phyloP scores from a whole-genome alignment of 768 basidiomycete genomes.

The Suillus ampliporus region DNA sequence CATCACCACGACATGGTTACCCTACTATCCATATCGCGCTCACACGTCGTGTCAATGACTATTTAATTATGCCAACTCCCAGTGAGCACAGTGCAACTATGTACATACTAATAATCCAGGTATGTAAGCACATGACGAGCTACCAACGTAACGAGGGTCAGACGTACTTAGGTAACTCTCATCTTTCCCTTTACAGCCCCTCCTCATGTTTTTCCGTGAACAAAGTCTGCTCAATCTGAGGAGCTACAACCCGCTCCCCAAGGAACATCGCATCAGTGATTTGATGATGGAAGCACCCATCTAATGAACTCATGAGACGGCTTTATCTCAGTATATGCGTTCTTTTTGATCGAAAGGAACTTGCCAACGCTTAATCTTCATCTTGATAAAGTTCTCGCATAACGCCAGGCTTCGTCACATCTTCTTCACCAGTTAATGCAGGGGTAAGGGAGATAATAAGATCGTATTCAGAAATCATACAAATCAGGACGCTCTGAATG shows the following conservation, averaged over 20 bases:
- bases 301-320: background rate
- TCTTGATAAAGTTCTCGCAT: background rate
- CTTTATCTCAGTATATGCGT: background rate
- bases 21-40: background rate
- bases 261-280: too few relatives aligned
- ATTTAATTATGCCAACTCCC: constrained; percentile 6
- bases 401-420: too few relatives aligned
- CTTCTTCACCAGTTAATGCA: background rate
- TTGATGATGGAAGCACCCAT: background rate
- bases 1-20: constrained; percentile 14
- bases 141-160: background rate
- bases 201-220: too few relatives aligned
- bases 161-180: too few relatives aligned
- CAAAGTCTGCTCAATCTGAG: background rate
- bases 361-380: background rate
- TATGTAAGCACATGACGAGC: too few relatives aligned
- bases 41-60: background rate
- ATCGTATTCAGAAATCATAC: constrained; percentile 66
- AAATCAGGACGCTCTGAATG: constrained; percentile 68
- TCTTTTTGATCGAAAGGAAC: background rate
- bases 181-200: too few relatives aligned
- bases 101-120: too few relatives aligned
- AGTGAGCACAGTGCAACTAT: too few relatives aligned
- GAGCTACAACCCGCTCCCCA: background rate
- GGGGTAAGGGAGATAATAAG: background rate